phyloP scores from a whole-genome alignment of 106 monocot genomes.

The Dioscorea dumetorum region DNA sequence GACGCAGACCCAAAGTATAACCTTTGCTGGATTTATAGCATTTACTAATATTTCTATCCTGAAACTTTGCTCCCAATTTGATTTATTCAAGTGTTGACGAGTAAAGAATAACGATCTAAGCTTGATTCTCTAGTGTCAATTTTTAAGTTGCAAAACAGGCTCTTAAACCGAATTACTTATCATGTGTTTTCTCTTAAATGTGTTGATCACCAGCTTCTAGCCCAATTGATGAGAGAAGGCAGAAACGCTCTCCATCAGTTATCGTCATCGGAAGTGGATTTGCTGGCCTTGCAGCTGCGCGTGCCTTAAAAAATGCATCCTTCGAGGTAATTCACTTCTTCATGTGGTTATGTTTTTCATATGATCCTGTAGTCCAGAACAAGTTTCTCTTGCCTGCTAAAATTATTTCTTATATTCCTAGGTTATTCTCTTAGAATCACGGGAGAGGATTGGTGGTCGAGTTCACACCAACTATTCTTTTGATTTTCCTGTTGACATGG shows the following conservation, averaged over 20 bases:
- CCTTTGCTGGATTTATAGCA: too few relatives aligned
- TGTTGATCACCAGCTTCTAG: constrained; percentile 21
- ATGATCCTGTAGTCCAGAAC: too few relatives aligned
- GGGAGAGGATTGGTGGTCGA: constrained; percentile 90
- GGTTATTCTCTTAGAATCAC: constrained; percentile 93
- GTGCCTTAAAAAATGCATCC: constrained; percentile 75
- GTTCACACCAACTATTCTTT: constrained; percentile 81
- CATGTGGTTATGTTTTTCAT: too few relatives aligned
- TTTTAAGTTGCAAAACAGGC: too few relatives aligned
- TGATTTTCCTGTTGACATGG: constrained; percentile 95
- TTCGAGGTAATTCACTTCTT: constrained; percentile 44
- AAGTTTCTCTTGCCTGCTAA: background rate
- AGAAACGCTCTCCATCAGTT: constrained; percentile 35
- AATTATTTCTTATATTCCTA: constrained; percentile 7
- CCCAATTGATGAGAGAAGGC: constrained; percentile 23
- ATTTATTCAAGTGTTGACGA: too few relatives aligned
- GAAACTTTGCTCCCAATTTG: too few relatives aligned
- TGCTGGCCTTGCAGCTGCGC: constrained; percentile 75
- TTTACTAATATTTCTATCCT: too few relatives aligned
- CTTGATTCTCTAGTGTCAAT: too few relatives aligned
- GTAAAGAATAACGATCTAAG: too few relatives aligned
- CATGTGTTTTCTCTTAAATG: too few relatives aligned
- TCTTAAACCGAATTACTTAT: too few relatives aligned
- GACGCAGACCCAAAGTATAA: too few relatives aligned
- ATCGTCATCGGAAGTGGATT: constrained; percentile 80